phyloP scores from a whole-genome alignment of 2,329 filamentous ascomycete species.

The Penicillium griseofulvum region DNA sequence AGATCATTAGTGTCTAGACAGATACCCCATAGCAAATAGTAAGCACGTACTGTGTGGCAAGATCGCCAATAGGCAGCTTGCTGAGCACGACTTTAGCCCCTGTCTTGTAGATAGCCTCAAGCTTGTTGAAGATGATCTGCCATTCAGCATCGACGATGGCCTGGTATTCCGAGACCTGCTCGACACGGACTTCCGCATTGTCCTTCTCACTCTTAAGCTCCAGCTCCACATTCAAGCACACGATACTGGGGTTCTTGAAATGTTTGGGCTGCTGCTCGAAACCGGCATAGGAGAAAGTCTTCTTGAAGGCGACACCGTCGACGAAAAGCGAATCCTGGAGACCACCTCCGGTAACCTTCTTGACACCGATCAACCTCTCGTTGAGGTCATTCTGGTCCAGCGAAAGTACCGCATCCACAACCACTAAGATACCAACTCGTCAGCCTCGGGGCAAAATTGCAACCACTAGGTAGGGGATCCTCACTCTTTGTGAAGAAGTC shows the following conservation, averaged over 20 bases:
- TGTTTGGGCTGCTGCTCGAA: constrained; percentile 99
- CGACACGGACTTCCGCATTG: constrained; percentile 95
- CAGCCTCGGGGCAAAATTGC: constrained; percentile 10
- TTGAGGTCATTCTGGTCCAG: constrained; percentile 96
- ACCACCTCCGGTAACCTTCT: constrained; percentile 95
- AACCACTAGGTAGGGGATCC: constrained; percentile 29
- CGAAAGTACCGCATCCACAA: constrained; percentile 92
- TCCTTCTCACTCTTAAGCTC: constrained; percentile 99
- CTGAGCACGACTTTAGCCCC: constrained; percentile 96
- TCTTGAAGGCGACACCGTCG: constrained; percentile 98
- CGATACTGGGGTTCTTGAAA: constrained; percentile 91
- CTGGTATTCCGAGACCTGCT: constrained; percentile 98
- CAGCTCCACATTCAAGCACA: constrained; percentile 95
- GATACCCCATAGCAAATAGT: not conserved
- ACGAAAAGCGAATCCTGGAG: constrained; percentile 95
- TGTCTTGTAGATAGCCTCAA: constrained; percentile 89
- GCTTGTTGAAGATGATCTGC: constrained; percentile 99
- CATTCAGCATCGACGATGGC: constrained; percentile 98
- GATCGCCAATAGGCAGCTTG: constrained; percentile 94
- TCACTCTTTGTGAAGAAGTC: constrained; percentile 95
- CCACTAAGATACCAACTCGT: constrained; percentile 61
- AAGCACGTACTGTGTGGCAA: constrained; percentile 74
- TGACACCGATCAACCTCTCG: constrained; percentile 95
- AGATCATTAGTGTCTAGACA: not conserved
- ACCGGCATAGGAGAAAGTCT: constrained; percentile 98